Percentiles rank a stretch among this genome's conserved stretches.
phyloP scores from a whole-genome alignment of 306 rosid genomes.

The Fragaria ananassa region DNA sequence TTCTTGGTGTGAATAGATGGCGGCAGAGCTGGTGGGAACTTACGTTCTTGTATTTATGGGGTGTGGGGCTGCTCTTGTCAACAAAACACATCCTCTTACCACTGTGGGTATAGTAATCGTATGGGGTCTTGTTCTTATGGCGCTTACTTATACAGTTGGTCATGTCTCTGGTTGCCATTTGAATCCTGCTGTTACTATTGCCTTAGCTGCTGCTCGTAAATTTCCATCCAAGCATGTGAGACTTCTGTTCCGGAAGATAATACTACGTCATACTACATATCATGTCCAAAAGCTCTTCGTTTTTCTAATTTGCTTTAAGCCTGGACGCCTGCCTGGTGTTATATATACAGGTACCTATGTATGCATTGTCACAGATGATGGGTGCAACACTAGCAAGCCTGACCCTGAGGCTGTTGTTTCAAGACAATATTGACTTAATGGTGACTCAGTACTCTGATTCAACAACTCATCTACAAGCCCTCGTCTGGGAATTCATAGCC shows the following conservation, averaged over 20 bases:
- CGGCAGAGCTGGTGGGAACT: constrained; percentile 46
- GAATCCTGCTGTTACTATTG: constrained; percentile 47
- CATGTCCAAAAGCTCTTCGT: background rate
- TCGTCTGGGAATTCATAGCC: constrained; percentile 28
- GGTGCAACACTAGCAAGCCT: constrained; percentile 32
- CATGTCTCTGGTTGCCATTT: constrained; percentile 58
- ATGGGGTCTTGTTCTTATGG: constrained; percentile 41
- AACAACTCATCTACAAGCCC: constrained; percentile 27
- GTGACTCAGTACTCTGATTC: constrained; percentile 21
- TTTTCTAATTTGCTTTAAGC: background rate
- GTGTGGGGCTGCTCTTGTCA: constrained; percentile 45
- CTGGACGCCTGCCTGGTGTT: background rate
- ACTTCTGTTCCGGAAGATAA: background rate
- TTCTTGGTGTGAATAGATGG: constrained; percentile 13
- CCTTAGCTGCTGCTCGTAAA: constrained; percentile 32
- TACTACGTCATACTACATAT: background rate
- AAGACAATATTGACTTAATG: constrained; percentile 28
- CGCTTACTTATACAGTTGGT: constrained; percentile 36
- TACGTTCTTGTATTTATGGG: constrained; percentile 47
- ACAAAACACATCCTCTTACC: constrained; percentile 29
- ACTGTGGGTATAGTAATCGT: constrained; percentile 36
- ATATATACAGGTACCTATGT: constrained; percentile 33
- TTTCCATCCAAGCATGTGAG: constrained; percentile 37
- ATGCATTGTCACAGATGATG: constrained; percentile 26
- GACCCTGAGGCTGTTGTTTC: constrained; percentile 22